Conservation (phyloP, 495 filamentous ascomycete species). For the Aspergillus conjunctus region DNA sequence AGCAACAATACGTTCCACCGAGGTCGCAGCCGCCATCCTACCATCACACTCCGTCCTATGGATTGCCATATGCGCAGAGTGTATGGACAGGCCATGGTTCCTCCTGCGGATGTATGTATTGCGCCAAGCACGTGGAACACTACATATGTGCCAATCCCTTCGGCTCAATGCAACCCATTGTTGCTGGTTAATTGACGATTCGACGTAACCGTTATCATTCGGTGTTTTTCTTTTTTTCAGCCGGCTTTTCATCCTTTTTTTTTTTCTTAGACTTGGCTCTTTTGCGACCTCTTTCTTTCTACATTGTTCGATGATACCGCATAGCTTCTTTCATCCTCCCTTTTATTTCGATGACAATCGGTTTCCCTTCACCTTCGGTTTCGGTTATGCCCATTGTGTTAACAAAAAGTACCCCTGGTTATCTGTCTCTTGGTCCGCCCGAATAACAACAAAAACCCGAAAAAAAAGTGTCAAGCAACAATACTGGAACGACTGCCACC, state of each 20-base stretch:
- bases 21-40: slow-evolving; percentile 54
- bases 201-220: slow-evolving; percentile 13
- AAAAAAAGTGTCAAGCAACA: slow-evolving; percentile 41
- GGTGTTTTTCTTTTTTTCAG: slow-evolving; percentile 19
- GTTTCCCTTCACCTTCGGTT: slow-evolving; percentile 26
- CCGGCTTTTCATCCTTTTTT: slow-evolving; percentile 9
- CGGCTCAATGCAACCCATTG: slow-evolving; percentile 60
- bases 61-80: slow-evolving; percentile 57
- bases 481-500: slow-evolving; percentile 35
- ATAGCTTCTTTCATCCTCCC: slow-evolving; percentile 33
- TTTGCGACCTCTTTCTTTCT: slow-evolving; percentile 32
- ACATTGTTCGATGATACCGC: slow-evolving; percentile 43
- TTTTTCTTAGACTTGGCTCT: slow-evolving; percentile 35
- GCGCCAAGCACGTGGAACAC: slow-evolving; percentile 61
- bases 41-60: slow-evolving; percentile 54
- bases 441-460: slow-evolving; percentile 32
- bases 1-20: slow-evolving; percentile 51
- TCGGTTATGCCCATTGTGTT: slow-evolving; percentile 31
- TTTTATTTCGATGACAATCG: slow-evolving; percentile 39
- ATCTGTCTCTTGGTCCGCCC: slow-evolving; percentile 18
- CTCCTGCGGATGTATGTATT: slow-evolving; percentile 71
- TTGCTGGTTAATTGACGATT: slow-evolving; percentile 36
- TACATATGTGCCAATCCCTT: slow-evolving; percentile 66
- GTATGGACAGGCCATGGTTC: slow-evolving; percentile 62
- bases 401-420: slow-evolving; percentile 42